A percentile compares a stretch with the other conserved stretches of the same genome.
Conservation (phyloP, 495 filamentous ascomycete species). For the Rhizodiscina lignyota region DNA sequence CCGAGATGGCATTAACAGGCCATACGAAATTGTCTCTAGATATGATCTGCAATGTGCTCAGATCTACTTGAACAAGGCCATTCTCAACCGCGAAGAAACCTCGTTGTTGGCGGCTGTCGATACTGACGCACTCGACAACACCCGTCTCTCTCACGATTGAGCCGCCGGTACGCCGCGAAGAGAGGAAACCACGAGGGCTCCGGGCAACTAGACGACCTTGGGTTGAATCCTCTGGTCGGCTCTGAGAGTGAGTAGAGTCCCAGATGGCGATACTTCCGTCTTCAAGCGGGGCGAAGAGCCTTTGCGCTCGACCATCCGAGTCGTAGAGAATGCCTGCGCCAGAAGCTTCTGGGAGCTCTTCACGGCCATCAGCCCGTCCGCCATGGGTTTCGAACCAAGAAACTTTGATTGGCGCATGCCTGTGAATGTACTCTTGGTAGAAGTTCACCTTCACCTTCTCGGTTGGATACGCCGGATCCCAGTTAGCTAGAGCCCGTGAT, state of each 20-base stretch:
- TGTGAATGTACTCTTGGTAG: constrained; percentile 78
- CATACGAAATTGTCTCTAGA: constrained; percentile 62
- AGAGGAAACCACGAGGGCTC: constrained; percentile 46
- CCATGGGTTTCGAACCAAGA: constrained; percentile 51
- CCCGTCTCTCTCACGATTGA: constrained; percentile 42
- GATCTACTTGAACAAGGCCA: constrained; percentile 64
- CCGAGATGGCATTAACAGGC: constrained; percentile 69
- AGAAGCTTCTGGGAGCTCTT: constrained; percentile 29
- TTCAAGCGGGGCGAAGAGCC: constrained; percentile 64
- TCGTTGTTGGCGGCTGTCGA: constrained; percentile 51
- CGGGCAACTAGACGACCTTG: constrained; percentile 49
- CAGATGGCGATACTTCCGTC: constrained; percentile 77
- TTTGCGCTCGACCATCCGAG: constrained; percentile 30
- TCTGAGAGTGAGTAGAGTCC: no score
- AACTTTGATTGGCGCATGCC: constrained; percentile 54
- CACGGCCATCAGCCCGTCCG: constrained; percentile 7
- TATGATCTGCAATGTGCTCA: constrained; percentile 58
- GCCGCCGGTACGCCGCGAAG: constrained; percentile 27
- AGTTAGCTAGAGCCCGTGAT: constrained; percentile 47
- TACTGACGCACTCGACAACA: constrained; percentile 66
- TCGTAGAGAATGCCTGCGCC: constrained; percentile 51
- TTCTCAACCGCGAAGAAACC: constrained; percentile 68
- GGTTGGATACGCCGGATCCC: constrained; percentile 61
- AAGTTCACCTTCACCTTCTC: constrained; percentile 59
- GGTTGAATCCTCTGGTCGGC: constrained; percentile 30